Percentiles rank a stretch among this genome's conserved stretches.
Conservation (phyloP, 2,329 filamentous ascomycete species). For the Penicillium sp. region DNA sequence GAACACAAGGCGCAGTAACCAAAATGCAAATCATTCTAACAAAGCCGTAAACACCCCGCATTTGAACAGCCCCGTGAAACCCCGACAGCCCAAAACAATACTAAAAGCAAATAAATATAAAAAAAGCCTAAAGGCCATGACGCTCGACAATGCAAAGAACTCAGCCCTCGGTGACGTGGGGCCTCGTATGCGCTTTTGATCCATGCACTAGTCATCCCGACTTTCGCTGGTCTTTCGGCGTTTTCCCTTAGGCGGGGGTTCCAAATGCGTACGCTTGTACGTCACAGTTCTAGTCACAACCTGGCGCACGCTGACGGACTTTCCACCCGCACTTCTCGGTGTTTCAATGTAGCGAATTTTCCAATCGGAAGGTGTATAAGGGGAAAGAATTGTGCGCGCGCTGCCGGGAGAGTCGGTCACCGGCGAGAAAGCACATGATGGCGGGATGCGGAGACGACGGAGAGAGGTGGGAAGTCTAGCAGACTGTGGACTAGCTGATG, state of each 20-base stretch:
- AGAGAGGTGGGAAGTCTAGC: conserved; percentile 62
- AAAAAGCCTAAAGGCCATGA: too few species aligned
- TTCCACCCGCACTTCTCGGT: conserved; percentile 61
- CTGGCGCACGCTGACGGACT: conserved; percentile 74
- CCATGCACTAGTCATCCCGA: too few species aligned
- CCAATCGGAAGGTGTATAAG: conserved; percentile 84
- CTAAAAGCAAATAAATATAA: too few species aligned
- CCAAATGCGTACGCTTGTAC: conserved; percentile 76
- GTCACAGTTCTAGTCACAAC: conserved; percentile 94
- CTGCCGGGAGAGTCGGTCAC: conserved; percentile 64
- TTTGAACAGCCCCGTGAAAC: too few species aligned
- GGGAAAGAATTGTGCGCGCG: conserved; percentile 66
- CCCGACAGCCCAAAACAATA: too few species aligned
- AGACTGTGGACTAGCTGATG: conserved; percentile 63
- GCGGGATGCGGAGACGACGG: conserved; percentile 74
- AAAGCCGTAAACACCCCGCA: too few species aligned
- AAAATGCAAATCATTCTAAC: too few species aligned
- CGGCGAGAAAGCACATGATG: conserved; percentile 71
- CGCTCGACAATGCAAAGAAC: too few species aligned
- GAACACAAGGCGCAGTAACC: too few species aligned
- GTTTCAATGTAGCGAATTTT: conserved; percentile 67
- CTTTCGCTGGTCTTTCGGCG: conserved; percentile 65
- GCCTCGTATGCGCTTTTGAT: too few species aligned
- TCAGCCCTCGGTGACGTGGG: too few species aligned
- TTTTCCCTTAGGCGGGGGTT: conserved; percentile 90